Evolutionary conservation across 2,329 filamentous ascomycete genomes (phyloP).

Genomic region (Trichoderma endophyticum): DNA sequence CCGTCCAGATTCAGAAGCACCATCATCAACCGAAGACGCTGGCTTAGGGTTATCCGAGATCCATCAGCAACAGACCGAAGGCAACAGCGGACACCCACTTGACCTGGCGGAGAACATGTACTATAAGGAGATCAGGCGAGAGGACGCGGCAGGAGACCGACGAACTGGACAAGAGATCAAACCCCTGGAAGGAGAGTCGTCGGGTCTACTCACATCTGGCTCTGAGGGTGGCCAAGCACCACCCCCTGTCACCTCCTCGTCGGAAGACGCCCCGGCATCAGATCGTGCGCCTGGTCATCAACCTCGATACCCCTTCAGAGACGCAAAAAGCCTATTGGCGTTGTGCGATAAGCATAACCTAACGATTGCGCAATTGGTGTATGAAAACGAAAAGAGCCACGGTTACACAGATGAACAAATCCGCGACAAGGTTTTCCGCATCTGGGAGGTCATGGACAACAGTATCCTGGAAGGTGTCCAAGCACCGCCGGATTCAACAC

Average conservation of each 20-base stretch:
- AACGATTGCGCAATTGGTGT: conserved; percentile 11
- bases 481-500: conserved; percentile 5
- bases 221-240: neutral
- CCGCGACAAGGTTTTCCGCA: conserved; percentile 6
- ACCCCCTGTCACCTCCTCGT: neutral
- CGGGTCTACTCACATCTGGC: neutral
- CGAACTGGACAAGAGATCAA: conserved; percentile 4
- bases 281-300: neutral
- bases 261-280: neutral
- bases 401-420: conserved; percentile 7
- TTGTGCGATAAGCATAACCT: conserved; percentile 11
- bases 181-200: neutral
- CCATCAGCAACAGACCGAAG: neutral
- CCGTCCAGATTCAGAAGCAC: neutral
- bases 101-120: conserved; percentile 13
- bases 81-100: neutral
- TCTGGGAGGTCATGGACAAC: conserved; percentile 16
- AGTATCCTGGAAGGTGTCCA: conserved; percentile 11
- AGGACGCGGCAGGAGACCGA: conserved; percentile 6
- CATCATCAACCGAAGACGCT: neutral
- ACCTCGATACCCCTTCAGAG: conserved; percentile 11
- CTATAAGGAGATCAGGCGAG: conserved; percentile 10
- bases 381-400: conserved; percentile 15
- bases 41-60: neutral
- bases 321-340: conserved; percentile 2